Percentiles rank a stretch among this genome's conserved stretches.
These are phyloP conservation scores for Amphirosellinia nigrospora DNA, from an alignment of 495 filamentous ascomycete genomes.

Conservation along the genomic window DNA sequence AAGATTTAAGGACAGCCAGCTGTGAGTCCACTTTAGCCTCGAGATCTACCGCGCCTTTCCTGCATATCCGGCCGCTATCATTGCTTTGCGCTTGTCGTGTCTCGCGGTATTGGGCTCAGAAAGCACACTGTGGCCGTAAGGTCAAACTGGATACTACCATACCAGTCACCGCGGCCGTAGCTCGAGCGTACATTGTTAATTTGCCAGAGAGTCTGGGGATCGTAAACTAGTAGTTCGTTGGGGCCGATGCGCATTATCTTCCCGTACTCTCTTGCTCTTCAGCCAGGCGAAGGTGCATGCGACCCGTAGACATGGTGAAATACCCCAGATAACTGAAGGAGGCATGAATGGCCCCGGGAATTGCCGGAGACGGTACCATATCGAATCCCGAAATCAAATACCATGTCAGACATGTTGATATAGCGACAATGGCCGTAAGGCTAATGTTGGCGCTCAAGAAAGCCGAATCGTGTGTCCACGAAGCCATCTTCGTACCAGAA, in stretches of 20 bases:
- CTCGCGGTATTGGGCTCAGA: slow-evolving; percentile 44
- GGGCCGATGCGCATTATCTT: slow-evolving; percentile 58
- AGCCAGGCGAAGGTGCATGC: slow-evolving; percentile 28
- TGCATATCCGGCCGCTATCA: slow-evolving; percentile 51
- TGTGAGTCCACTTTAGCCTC: slow-evolving; percentile 54
- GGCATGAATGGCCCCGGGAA: slow-evolving; percentile 61
- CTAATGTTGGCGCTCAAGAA: neutral
- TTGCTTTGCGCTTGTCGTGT: slow-evolving; percentile 49
- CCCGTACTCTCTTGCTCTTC: slow-evolving; percentile 51
- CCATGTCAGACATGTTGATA: slow-evolving; percentile 20
- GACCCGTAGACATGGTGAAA: slow-evolving; percentile 27
- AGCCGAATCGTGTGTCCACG: neutral
- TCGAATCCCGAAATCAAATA: slow-evolving; percentile 19
- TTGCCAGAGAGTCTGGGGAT: slow-evolving; percentile 44
- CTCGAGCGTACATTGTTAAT: slow-evolving; percentile 41
- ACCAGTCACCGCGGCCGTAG: slow-evolving; percentile 45
- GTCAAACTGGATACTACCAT: slow-evolving; percentile 37
- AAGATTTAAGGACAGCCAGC: slow-evolving; percentile 42
- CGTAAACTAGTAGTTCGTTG: slow-evolving; percentile 52
- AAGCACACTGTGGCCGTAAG: slow-evolving; percentile 48
- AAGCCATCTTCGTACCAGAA: neutral
- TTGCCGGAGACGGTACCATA: slow-evolving; percentile 43
- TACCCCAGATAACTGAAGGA: slow-evolving; percentile 55
- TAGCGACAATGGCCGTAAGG: neutral
- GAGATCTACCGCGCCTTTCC: slow-evolving; percentile 54